phyloP scores from a whole-genome alignment of 108 stramenopile species.

The Nitzschia sp. region DNA sequence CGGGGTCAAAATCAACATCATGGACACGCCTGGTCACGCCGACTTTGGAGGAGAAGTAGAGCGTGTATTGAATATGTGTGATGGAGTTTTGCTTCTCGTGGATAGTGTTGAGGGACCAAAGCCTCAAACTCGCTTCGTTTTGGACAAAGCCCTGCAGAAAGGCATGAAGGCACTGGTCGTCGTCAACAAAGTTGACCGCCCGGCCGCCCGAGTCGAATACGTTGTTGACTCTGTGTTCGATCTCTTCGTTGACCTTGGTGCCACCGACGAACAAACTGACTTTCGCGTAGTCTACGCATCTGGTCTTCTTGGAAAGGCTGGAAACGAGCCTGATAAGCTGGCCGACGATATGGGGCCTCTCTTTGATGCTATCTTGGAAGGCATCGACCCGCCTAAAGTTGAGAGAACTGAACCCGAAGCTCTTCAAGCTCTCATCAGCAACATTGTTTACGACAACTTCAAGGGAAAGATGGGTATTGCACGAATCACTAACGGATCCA shows the following conservation, averaged over 20 bases:
- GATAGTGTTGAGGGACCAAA: constrained; percentile 98
- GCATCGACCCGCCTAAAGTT: constrained; percentile 74
- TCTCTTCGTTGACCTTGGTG: constrained; percentile 95
- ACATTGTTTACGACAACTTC: constrained; percentile 98
- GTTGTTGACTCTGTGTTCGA: constrained; percentile 99
- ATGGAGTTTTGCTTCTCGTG: constrained; percentile 97
- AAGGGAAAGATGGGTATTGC: constrained; percentile 99
- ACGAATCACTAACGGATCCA: constrained; percentile 84
- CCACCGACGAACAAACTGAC: constrained; percentile 97
- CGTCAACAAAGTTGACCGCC: constrained; percentile 99
- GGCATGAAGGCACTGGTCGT: constrained; percentile 95
- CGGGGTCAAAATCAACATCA: constrained; percentile 95
- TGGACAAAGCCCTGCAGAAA: constrained; percentile 94
- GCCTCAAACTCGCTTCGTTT: constrained; percentile 97
- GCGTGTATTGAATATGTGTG: constrained; percentile 97
- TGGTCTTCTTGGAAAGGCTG: constrained; percentile 90
- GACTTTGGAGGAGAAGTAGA: constrained; percentile 99
- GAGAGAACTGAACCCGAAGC: constrained; percentile 57
- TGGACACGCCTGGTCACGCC: constrained; percentile 99
- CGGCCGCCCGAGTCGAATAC: constrained; percentile 94
- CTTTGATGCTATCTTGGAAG: constrained; percentile 85
- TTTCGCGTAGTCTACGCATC: constrained; percentile 96
- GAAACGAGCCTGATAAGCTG: constrained; percentile 78
- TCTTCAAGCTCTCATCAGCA: constrained; percentile 90
- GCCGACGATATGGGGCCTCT: constrained; percentile 89